Evolutionary conservation across 208 protist genomes (phyloP).

Genomic region (Blastocrithidia nonstop): DNA sequence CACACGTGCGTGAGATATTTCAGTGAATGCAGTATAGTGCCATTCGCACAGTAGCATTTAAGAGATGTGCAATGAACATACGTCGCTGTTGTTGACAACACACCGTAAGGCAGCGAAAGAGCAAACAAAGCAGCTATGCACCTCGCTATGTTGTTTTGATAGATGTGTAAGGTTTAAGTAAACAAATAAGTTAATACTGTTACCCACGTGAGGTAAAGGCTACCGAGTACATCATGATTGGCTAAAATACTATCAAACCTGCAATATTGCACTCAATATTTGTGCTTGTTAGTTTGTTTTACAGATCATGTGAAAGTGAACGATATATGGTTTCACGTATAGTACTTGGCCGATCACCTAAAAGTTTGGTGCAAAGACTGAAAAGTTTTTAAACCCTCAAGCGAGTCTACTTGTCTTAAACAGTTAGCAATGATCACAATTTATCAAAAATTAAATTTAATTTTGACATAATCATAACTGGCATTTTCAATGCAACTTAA

Average conservation of each 20-base stretch:
- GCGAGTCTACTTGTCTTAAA: conserved; percentile 35
- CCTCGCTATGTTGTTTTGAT: background rate
- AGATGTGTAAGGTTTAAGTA: conserved; percentile 48
- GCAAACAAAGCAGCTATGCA: conserved; percentile 6
- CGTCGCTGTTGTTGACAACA: conserved; percentile 55
- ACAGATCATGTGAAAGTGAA: conserved; percentile 41
- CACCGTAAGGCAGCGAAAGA: conserved; percentile 55
- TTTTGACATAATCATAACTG: conserved; percentile 48
- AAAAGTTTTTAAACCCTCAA: conserved; percentile 38
- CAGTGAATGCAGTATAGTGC: conserved; percentile 36
- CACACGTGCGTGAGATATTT: conserved; percentile 24
- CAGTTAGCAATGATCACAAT: conserved; percentile 42
- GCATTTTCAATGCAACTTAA: conserved; percentile 40
- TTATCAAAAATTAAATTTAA: conserved; percentile 51
- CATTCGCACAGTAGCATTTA: conserved; percentile 65
- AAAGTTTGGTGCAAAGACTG: conserved; percentile 43
- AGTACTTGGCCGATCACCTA: conserved; percentile 28
- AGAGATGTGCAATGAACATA: conserved; percentile 52
- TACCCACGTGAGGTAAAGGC: conserved; percentile 14
- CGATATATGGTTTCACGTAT: conserved; percentile 27
- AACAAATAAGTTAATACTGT: conserved; percentile 63
- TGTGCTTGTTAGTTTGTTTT: conserved; percentile 40
- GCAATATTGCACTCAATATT: conserved; percentile 34
- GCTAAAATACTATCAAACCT: conserved; percentile 72
- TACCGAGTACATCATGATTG: conserved; percentile 61